A percentile compares a stretch with the other conserved stretches of the same genome.
phyloP scores from a whole-genome alignment of 2,329 filamentous ascomycete species.

The Colletotrichum musicola region DNA sequence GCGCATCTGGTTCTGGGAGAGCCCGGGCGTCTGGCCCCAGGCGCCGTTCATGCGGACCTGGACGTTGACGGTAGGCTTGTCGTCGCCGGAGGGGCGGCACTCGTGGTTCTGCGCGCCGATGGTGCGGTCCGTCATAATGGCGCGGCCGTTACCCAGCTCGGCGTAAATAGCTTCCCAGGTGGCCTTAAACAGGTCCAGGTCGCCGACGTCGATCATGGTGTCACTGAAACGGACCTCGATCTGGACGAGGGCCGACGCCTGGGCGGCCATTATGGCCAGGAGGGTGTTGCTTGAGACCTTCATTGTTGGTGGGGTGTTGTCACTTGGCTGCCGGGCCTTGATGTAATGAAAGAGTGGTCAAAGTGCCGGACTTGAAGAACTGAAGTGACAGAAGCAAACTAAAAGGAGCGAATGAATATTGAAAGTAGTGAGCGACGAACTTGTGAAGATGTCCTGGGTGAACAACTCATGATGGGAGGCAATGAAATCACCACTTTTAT shows the following conservation, averaged over 20 bases:
- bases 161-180: conserved; percentile 39
- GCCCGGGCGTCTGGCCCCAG: conserved; percentile 34
- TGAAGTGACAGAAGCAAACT: no score
- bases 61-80: conserved; percentile 27
- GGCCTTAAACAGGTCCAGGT: conserved; percentile 36
- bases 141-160: conserved; percentile 34
- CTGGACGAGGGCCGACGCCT: conserved; percentile 29
- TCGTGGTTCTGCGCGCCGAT: conserved; percentile 26
- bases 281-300: conserved; percentile 14
- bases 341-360: neutral
- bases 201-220: conserved; percentile 38
- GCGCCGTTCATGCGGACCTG: conserved; percentile 39
- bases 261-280: conserved; percentile 27
- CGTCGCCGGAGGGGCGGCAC: conserved; percentile 29
- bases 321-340: no score
- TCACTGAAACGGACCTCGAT: conserved; percentile 40
- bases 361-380: no score
- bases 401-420: no score
- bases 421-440: no score
- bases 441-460: no score
- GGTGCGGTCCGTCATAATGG: conserved; percentile 33
- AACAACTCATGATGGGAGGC: no score
- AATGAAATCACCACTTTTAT: no score
- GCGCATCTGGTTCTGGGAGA: conserved; percentile 36
- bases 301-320: conserved; percentile 21